Conservation (phyloP, 345 rosid genomes). For the Conringia planisiliqua region DNA sequence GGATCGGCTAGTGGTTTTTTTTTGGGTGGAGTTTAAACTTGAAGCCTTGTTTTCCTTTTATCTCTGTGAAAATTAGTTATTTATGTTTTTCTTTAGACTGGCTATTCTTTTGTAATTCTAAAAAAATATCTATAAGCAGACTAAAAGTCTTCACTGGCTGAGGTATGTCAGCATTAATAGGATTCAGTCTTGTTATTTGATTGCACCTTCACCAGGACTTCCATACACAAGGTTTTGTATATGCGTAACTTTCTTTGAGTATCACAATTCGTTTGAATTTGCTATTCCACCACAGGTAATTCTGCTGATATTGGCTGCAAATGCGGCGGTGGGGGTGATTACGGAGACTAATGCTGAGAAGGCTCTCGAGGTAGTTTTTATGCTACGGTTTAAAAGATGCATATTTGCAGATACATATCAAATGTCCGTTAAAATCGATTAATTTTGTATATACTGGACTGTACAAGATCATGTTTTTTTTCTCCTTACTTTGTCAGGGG, state of each 20-base stretch:
- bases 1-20: not conserved
- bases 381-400: not conserved
- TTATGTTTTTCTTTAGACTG: not conserved
- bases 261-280: conserved; percentile 6
- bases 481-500: not conserved
- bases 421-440: not conserved
- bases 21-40: conserved; percentile 2
- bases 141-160: not conserved
- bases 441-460: conserved; percentile 1
- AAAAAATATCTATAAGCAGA: not conserved
- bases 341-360: conserved; percentile 99
- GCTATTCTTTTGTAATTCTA: not conserved
- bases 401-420: not conserved
- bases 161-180: not conserved
- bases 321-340: conserved; percentile 97
- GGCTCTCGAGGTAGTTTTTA: conserved; percentile 79
- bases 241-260: conserved; percentile 1
- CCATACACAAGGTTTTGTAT: not conserved
- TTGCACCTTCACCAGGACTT: conserved; percentile 1
- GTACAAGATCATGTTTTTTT: not conserved
- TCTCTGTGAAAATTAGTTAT: not conserved
- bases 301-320: conserved; percentile 95
- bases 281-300: conserved; percentile 59
- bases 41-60: not conserved
- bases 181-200: not conserved